Percentiles rank a stretch among this genome's conserved stretches.
Conservation (phyloP, 495 filamentous ascomycete genomes). For the Aspergillus steynii region DNA sequence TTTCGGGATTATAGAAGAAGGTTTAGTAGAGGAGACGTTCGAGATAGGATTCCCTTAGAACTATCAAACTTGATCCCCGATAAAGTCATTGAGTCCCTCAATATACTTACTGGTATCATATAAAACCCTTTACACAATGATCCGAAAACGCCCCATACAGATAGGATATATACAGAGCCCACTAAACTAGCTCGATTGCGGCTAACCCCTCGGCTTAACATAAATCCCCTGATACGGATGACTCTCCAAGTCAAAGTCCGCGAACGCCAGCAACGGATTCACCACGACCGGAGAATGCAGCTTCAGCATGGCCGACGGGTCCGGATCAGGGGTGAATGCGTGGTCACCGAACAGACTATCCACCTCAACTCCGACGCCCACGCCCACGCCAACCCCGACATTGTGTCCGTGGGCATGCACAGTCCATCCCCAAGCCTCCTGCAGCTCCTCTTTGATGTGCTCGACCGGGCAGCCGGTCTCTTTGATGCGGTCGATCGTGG, state of each 20-base stretch:
- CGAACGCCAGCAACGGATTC: conserved; percentile 65
- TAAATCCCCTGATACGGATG: conserved; percentile 76
- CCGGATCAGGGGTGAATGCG: conserved; percentile 24
- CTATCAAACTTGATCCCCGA: too few relatives aligned
- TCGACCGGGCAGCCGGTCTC: conserved; percentile 78
- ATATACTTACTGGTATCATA: too few relatives aligned
- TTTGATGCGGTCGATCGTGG: conserved; percentile 70
- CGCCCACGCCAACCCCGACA: not conserved
- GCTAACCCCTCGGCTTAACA: conserved; percentile 41
- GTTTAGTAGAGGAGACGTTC: too few relatives aligned
- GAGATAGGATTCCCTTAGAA: too few relatives aligned
- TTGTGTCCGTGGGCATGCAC: conserved; percentile 21
- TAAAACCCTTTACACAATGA: not conserved
- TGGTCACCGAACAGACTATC: conserved; percentile 5
- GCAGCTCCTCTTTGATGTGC: conserved; percentile 67
- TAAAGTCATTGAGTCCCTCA: too few relatives aligned
- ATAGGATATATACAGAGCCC: too few relatives aligned
- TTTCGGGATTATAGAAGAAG: too few relatives aligned
- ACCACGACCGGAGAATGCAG: conserved; percentile 48
- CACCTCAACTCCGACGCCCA: not conserved
- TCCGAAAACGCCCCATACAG: not conserved
- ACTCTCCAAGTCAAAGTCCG: conserved; percentile 70
- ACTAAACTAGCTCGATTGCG: too few relatives aligned
- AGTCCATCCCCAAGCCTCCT: conserved; percentile 76
- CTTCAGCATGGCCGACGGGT: conserved; percentile 22